phyloP scores from a whole-genome alignment of 2,329 filamentous ascomycete species.

The Helotiales sp. region DNA sequence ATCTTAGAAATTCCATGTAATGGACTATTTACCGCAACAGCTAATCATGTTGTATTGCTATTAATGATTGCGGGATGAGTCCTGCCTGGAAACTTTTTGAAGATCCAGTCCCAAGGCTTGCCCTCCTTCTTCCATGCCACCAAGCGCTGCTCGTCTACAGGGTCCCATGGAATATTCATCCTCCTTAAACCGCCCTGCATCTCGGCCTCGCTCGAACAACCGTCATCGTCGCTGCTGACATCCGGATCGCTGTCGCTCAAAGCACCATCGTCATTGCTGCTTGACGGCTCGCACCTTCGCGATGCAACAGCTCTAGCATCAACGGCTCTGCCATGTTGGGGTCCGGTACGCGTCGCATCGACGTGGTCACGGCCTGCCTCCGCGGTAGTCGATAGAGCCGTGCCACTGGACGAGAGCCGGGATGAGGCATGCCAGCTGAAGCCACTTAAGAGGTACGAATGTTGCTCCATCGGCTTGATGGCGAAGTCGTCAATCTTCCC shows the following conservation, averaged over 20 bases:
- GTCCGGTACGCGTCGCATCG: slow-evolving; percentile 13
- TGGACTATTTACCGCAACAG: no score
- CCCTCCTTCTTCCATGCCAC: slow-evolving; percentile 2
- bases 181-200: slow-evolving; percentile 1
- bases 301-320: slow-evolving; percentile 16
- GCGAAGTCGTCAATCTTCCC: slow-evolving; percentile 8
- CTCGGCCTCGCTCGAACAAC: not conserved
- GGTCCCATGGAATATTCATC: not conserved
- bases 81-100: not conserved
- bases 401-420: no score
- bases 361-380: slow-evolving; percentile 16
- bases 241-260: not conserved
- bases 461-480: not conserved
- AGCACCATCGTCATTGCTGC: slow-evolving; percentile 10
- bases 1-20: no score
- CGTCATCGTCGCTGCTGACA: slow-evolving; percentile 1
- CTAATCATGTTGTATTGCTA: no score
- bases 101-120: not conserved
- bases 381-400: slow-evolving; percentile 5
- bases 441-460: slow-evolving; percentile 3
- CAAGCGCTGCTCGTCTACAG: slow-evolving; percentile 6
- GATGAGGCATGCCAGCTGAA: slow-evolving; percentile 15
- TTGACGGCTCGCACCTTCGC: slow-evolving; percentile 16
- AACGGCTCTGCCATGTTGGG: slow-evolving; percentile 18
- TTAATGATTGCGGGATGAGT: not conserved